Conservation (phyloP, 2,329 filamentous ascomycete genomes). For the Ambrosiella beaveri region DNA sequence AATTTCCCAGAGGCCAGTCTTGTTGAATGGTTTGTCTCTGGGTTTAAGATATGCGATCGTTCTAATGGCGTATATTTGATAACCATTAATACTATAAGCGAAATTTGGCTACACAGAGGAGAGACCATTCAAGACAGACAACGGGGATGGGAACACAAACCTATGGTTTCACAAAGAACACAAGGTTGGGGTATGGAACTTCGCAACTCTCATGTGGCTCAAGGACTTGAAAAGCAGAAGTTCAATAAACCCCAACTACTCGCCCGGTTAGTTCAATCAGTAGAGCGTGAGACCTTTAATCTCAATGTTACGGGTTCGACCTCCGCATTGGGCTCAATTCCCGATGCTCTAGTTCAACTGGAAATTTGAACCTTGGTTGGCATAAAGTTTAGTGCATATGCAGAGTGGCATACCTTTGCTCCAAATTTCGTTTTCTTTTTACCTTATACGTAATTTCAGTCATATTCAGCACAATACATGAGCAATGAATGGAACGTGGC, state of each 20-base stretch:
- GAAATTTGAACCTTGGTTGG: conserved; percentile 1
- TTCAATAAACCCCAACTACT: background rate
- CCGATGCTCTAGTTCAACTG: conserved; percentile 13
- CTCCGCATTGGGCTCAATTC: conserved; percentile 19
- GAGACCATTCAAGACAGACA: background rate
- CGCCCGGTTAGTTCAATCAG: conserved; percentile 49
- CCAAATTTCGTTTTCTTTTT: background rate
- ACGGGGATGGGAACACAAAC: background rate
- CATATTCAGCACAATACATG: background rate
- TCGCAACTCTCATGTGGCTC: background rate
- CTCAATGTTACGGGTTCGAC: conserved; percentile 27
- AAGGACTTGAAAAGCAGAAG: no score
- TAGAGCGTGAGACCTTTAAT: conserved; percentile 58
- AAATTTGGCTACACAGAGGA: background rate
- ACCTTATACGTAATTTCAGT: background rate
- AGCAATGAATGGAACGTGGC: background rate
- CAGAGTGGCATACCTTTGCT: background rate
- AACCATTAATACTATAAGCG: background rate
- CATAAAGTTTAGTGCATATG: background rate
- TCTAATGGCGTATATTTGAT: background rate
- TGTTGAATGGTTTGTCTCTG: background rate
- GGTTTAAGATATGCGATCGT: background rate
- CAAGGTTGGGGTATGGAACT: background rate
- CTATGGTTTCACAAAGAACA: background rate
- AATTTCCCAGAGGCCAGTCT: background rate